A percentile compares a stretch with the other conserved stretches of the same genome.
Evolutionary conservation across 257 asterid genomes (phyloP).

Genomic region (Nicotiana obtusifolia): DNA sequence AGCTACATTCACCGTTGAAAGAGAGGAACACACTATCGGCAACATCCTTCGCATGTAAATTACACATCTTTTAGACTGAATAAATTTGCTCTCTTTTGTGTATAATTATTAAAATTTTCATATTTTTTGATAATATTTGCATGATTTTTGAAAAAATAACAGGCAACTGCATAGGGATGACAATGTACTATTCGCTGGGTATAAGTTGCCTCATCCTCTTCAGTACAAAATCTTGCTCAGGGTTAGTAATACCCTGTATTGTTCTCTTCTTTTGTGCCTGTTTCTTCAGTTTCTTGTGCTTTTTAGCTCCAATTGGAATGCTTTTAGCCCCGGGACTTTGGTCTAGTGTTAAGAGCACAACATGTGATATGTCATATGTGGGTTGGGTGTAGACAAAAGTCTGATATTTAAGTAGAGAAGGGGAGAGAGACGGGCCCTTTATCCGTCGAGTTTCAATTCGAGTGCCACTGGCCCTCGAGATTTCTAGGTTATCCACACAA

Average conservation of each 20-base stretch:
- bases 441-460: neutral
- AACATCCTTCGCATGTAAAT: constrained; percentile 82
- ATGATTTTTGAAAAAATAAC: constrained; percentile 5
- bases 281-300: neutral
- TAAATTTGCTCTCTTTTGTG: no score
- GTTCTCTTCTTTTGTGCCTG: neutral
- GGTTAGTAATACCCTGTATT: constrained; percentile 41
- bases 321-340: neutral
- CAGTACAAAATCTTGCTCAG: constrained; percentile 82
- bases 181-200: constrained; percentile 81
- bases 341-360: neutral
- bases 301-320: neutral
- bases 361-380: no score
- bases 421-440: neutral
- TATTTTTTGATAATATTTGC: neutral
- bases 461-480: neutral
- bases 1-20: constrained; percentile 83
- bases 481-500: neutral
- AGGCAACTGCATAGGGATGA: constrained; percentile 95
- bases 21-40: constrained; percentile 92
- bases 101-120: neutral
- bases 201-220: constrained; percentile 98
- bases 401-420: no score
- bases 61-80: no score
- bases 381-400: no score